Evolutionary conservation across 2,329 filamentous ascomycete species (phyloP), one percentile per base, ranked within the genome.

Genomic region (Cladosporium phlei): DNA sequence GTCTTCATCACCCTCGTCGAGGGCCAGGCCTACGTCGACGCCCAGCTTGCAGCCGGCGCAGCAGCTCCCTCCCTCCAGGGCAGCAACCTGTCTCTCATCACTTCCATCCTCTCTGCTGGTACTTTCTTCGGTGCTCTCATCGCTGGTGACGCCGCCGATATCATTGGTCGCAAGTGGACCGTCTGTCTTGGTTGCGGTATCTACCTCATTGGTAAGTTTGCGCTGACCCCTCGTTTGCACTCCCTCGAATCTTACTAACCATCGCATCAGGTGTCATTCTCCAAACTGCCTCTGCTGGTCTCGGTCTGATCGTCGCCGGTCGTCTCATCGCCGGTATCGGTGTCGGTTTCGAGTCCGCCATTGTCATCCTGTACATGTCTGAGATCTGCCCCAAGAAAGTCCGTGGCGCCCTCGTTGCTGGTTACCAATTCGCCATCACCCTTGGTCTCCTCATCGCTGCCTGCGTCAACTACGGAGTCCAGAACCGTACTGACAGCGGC

Each of bases 331-430:
- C 85, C 38, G 86, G 86, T 65, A 65, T 88, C 47, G 86, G 86
- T 74, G 85, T 89, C 59, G 86, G 86, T 62, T 88, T 88, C 64
- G 84, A 86, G 56, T 88, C 84, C 7, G 84, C 86, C 59, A 82
- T 88, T 59, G 82, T 89, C 66, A 87, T 89, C 62, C 74, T 89
- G 51, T 90, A 93, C 78, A 91, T 93, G 86, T 88, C 83, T 38
- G 87, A 90, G 70, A 87, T 90, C 63, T 67, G 55, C 56, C 61
- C 61, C 10, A 47, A 51, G 38, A 62, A 63, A 48, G 83, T 93
- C 54, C 80, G 86, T 60, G 86, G 86, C 61, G 82, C 85, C 46
- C 77, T 90, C 40, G 86, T 91, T n/a, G 80, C 84, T 1, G 85
- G 84, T 4, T 90, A 90, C 72, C 86, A 90, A 64, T 89, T 89